Conservation (phyloP, 2,329 filamentous ascomycete species). For the Ploettnerulaceae sp. region DNA sequence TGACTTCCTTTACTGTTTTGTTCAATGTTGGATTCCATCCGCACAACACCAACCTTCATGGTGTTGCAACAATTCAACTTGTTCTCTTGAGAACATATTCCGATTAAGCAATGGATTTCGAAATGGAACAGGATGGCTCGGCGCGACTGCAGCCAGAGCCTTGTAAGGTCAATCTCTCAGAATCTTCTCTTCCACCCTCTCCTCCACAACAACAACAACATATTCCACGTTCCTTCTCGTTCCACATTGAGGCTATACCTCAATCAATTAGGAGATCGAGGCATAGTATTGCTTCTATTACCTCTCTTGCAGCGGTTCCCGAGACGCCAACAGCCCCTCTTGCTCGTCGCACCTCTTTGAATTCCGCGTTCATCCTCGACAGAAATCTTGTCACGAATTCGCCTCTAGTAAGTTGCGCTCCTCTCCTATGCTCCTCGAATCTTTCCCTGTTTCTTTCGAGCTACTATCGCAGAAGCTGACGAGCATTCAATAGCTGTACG, state of each 20-base stretch:
- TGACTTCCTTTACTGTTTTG: neutral
- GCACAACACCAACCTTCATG: neutral
- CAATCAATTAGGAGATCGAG: neutral
- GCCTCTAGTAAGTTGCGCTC: neutral
- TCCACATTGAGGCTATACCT: neutral
- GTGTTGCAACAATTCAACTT: neutral
- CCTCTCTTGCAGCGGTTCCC: neutral
- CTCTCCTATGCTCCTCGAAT: neutral
- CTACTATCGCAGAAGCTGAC: neutral
- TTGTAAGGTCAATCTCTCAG: neutral
- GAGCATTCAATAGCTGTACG: neutral
- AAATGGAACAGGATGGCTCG: neutral
- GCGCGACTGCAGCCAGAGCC: neutral
- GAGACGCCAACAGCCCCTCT: neutral
- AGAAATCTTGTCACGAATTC: neutral
- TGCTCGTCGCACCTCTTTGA: neutral
- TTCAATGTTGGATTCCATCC: neutral
- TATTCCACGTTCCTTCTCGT: neutral
- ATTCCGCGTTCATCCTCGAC: neutral
- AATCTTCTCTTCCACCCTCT: neutral
- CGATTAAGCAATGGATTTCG: neutral
- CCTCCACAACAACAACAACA: neutral
- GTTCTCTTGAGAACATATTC: neutral
- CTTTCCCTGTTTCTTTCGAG: neutral
- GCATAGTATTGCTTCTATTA: neutral